phyloP scores from a whole-genome alignment of 1,284 basidiomycete species.

The Ceratobasidium sp. region DNA sequence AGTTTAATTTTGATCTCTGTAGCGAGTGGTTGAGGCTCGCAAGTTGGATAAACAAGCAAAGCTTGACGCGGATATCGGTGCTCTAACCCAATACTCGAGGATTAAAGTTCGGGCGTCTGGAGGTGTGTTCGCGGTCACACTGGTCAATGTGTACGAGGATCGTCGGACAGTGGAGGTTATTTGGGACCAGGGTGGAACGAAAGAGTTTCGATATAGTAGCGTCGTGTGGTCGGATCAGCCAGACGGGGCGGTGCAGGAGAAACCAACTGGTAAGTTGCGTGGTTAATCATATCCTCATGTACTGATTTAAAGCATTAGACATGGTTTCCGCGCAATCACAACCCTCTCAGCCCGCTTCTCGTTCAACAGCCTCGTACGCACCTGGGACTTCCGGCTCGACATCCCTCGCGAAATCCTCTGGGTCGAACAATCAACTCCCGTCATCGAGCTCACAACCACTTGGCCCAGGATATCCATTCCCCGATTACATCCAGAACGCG shows the following conservation, averaged over 20 bases:
- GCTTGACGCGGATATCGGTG: conserved; percentile 74
- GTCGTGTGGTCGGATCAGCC: conserved; percentile 64
- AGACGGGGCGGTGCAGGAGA: conserved; percentile 45
- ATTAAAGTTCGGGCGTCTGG: conserved; percentile 85
- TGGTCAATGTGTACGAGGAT: conserved; percentile 77
- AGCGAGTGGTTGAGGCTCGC: conserved; percentile 80
- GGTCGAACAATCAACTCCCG: background rate
- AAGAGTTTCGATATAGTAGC: conserved; percentile 84
- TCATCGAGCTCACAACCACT: background rate
- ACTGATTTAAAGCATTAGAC: background rate
- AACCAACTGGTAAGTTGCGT: conserved; percentile 15
- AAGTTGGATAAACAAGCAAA: conserved; percentile 77
- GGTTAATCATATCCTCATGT: background rate
- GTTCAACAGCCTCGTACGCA: background rate
- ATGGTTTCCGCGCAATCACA: conserved; percentile 8
- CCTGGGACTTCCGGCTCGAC: background rate
- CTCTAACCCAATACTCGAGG: conserved; percentile 74
- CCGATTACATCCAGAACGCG: background rate
- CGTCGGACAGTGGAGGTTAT: conserved; percentile 79
- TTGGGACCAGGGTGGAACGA: conserved; percentile 76
- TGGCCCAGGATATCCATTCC: background rate
- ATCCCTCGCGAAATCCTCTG: background rate
- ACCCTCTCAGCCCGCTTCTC: background rate
- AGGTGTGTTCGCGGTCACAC: conserved; percentile 84
- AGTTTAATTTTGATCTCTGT: conserved; percentile 38